Conservation (phyloP, 129 eudicot species). For the Sambucus nigra region DNA sequence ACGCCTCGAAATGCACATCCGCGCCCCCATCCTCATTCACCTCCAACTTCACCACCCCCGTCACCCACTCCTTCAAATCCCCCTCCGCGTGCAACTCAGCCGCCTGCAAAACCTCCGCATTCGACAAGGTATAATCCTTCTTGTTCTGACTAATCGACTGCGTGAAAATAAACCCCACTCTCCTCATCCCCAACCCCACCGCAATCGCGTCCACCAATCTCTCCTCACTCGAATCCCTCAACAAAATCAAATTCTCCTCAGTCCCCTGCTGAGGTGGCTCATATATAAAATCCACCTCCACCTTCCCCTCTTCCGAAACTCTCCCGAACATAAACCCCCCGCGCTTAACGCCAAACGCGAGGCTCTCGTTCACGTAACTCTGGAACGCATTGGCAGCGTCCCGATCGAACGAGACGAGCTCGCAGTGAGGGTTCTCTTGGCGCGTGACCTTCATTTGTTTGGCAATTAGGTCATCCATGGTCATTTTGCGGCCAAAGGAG, state of each 20-base stretch:
- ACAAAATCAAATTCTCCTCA: slow-evolving; percentile 42
- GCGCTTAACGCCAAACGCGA: slow-evolving; percentile 74
- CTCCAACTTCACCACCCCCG: slow-evolving; percentile 78
- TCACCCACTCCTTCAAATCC: slow-evolving; percentile 94
- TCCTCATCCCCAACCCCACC: slow-evolving; percentile 82
- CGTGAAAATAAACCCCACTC: slow-evolving; percentile 86
- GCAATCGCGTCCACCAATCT: slow-evolving; percentile 75
- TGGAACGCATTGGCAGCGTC: slow-evolving; percentile 87
- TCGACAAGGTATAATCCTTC: slow-evolving; percentile 75
- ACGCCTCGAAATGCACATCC: slow-evolving; percentile 94
- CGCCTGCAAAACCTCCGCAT: slow-evolving; percentile 73
- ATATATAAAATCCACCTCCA: slow-evolving; percentile 75
- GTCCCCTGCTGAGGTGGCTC: slow-evolving; percentile 90
- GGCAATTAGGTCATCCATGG: slow-evolving; percentile 92
- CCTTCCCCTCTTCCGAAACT: slow-evolving; percentile 62
- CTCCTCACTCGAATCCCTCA: slow-evolving; percentile 71
- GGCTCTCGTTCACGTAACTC: slow-evolving; percentile 66
- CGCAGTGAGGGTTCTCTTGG: slow-evolving; percentile 81
- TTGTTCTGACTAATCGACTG: slow-evolving; percentile 71
- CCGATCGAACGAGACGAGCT: slow-evolving; percentile 74
- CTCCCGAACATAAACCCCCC: slow-evolving; percentile 90
- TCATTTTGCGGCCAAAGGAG: slow-evolving; percentile 82
- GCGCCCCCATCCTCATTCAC: slow-evolving; percentile 94
- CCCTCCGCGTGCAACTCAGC: slow-evolving; percentile 69
- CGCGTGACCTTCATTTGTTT: slow-evolving; percentile 71